phyloP scores from a whole-genome alignment of 164 flowering plant species.

The Vitis labrusca region DNA sequence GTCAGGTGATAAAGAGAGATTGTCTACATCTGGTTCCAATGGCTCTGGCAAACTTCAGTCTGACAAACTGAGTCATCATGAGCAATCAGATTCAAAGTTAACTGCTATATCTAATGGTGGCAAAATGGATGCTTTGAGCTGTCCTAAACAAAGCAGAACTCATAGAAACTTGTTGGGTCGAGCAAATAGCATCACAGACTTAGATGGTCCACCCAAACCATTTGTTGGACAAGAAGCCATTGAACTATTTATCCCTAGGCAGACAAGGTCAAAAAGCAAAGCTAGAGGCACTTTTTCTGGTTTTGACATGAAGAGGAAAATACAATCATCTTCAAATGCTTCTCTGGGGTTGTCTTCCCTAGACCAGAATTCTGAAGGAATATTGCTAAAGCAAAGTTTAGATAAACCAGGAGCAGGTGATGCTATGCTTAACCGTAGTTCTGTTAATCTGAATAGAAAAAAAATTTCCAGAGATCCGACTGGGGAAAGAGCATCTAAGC shows the following conservation, averaged over 20 bases:
- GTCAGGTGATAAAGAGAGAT: conserved; percentile 5
- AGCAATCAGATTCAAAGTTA: conserved; percentile 9
- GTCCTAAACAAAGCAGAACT: conserved; percentile 41
- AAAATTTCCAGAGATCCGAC: neutral
- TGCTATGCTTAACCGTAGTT: conserved; percentile 7
- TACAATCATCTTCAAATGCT: conserved; percentile 9
- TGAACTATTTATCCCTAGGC: conserved; percentile 13
- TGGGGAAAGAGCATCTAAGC: conserved; percentile 8
- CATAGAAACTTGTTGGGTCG: conserved; percentile 17
- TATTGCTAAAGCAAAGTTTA: conserved; percentile 2
- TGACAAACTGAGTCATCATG: conserved; percentile 10
- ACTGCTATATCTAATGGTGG: conserved; percentile 1
- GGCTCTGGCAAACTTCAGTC: conserved; percentile 13
- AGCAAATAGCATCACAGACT: conserved; percentile 10
- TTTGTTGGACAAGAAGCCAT: conserved; percentile 14
- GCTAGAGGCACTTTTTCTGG: conserved; percentile 6
- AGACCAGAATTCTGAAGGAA: conserved; percentile 10
- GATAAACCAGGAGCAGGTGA: conserved; percentile 4
- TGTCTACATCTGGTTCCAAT: conserved; percentile 4
- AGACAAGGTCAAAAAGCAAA: conserved; percentile 15
- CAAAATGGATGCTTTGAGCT: conserved; percentile 12
- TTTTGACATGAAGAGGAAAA: conserved; percentile 22
- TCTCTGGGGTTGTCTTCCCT: conserved; percentile 6
- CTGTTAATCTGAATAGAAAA: conserved; percentile 17
- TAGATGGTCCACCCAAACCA: conserved; percentile 14